These are phyloP conservation scores for Acrocalymma vagum DNA, from an alignment of 2,329 filamentous ascomycete genomes.

Conservation along the genomic window DNA sequence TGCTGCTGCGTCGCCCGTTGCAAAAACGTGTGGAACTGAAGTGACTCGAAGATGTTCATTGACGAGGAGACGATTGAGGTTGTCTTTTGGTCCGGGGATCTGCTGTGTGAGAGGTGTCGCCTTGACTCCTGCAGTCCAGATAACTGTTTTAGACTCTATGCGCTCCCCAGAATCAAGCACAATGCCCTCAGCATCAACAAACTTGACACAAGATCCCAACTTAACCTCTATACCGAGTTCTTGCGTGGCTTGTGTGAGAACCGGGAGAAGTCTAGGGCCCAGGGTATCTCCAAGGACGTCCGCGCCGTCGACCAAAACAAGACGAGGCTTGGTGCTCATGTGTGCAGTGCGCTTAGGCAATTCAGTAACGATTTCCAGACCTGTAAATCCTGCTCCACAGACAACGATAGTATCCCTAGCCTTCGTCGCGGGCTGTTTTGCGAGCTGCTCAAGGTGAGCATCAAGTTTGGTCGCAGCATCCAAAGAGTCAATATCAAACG, in stretches of 20 bases:
- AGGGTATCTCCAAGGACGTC: neutral
- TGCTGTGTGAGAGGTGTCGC: neutral
- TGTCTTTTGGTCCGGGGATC: neutral
- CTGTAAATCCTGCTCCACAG: conserved; percentile 1
- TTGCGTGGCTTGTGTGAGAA: neutral
- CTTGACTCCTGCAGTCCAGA: conserved; percentile 1
- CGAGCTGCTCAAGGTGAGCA: neutral
- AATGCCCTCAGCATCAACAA: neutral
- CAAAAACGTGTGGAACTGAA: neutral
- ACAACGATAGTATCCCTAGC: neutral
- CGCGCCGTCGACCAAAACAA: neutral
- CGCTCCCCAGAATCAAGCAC: neutral
- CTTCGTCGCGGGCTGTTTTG: neutral
- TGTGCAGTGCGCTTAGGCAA: neutral
- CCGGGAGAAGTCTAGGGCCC: neutral
- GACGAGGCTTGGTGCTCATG: neutral
- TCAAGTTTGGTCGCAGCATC: neutral
- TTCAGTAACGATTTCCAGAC: neutral
- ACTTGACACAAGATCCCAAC: neutral
- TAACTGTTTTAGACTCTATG: neutral
- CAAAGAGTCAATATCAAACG: neutral
- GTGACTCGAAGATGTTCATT: neutral
- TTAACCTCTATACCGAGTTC: conserved; percentile 1
- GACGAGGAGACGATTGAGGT: neutral
- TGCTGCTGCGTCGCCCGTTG: conserved; percentile 1